Percentiles rank a stretch among this genome's conserved stretches.
These are phyloP conservation scores for Eucalyptus sp. DNA, from an alignment of 345 rosid species.

Conservation along the genomic window DNA sequence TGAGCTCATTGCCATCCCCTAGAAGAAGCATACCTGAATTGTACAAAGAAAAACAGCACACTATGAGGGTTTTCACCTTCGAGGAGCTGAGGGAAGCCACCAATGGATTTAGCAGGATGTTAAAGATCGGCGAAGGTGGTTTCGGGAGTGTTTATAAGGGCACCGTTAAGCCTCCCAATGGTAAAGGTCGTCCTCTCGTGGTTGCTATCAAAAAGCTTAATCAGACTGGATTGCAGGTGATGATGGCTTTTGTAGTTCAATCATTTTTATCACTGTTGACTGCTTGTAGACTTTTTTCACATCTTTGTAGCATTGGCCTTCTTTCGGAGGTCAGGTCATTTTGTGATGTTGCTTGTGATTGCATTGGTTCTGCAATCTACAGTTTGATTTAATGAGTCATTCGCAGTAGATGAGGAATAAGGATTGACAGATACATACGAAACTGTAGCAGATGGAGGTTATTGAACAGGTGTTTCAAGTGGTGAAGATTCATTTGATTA, in stretches of 20 bases:
- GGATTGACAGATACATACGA: neutral
- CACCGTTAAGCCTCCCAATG: conserved; percentile 20
- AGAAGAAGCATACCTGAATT: conserved; percentile 50
- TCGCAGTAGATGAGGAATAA: neutral
- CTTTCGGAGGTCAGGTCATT: neutral
- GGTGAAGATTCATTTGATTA: neutral
- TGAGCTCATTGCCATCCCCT: conserved; percentile 39
- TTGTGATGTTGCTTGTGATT: neutral
- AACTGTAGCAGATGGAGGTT: neutral
- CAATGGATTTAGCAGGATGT: conserved; percentile 41
- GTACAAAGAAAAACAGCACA: conserved; percentile 47
- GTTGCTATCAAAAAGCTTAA: conserved; percentile 94
- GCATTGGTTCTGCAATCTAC: neutral
- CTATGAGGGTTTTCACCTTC: conserved; percentile 48
- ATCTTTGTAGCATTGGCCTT: neutral
- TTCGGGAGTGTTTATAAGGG: conserved; percentile 96
- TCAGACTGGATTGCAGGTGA: conserved; percentile 68
- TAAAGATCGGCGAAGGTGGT: conserved; percentile 93
- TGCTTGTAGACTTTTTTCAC: neutral
- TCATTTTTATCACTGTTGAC: neutral
- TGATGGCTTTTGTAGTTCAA: neutral
- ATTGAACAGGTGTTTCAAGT: neutral
- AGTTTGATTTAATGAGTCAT: neutral
- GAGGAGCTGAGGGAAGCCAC: conserved; percentile 71
- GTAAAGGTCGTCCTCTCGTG: conserved; percentile 14